Evolutionary conservation across 2,329 filamentous ascomycete species (phyloP).

Genomic region (Graphilbum sp.): DNA sequence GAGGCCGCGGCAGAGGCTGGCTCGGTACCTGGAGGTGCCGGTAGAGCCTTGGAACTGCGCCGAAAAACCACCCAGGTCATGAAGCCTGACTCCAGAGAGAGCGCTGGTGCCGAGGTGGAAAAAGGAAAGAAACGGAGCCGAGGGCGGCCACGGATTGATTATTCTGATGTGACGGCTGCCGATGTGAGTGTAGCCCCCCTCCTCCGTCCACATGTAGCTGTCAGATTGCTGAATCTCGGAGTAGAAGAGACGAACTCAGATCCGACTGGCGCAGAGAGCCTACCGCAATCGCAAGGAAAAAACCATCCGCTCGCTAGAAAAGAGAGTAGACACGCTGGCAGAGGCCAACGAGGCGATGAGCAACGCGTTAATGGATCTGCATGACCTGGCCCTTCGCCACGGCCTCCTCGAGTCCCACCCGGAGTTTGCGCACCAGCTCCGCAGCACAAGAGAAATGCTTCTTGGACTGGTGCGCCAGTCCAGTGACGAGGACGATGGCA

Average conservation of each 20-base stretch:
- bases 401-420: constrained; percentile 42
- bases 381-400: constrained; percentile 41
- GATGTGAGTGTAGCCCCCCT: constrained; percentile 43
- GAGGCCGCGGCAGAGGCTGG: too few species aligned
- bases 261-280: constrained; percentile 69
- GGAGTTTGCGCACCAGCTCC: constrained; percentile 39
- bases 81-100: neutral
- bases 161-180: constrained; percentile 60
- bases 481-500: constrained; percentile 19
- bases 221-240: too few species aligned
- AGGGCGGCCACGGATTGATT: constrained; percentile 59
- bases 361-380: constrained; percentile 50
- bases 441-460: constrained; percentile 40
- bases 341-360: constrained; percentile 58
- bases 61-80: neutral
- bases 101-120: constrained; percentile 9
- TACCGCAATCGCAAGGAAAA: constrained; percentile 76
- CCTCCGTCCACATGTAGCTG: too few species aligned
- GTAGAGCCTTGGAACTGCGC: too few species aligned
- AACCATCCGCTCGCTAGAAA: constrained; percentile 57
- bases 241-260: constrained; percentile 53
- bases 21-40: too few species aligned
- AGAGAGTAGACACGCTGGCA: constrained; percentile 52
- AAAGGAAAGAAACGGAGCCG: constrained; percentile 41
- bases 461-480: constrained; percentile 33